Conservation (phyloP, 805 yeast species). For the Torulaspora franciscae region DNA sequence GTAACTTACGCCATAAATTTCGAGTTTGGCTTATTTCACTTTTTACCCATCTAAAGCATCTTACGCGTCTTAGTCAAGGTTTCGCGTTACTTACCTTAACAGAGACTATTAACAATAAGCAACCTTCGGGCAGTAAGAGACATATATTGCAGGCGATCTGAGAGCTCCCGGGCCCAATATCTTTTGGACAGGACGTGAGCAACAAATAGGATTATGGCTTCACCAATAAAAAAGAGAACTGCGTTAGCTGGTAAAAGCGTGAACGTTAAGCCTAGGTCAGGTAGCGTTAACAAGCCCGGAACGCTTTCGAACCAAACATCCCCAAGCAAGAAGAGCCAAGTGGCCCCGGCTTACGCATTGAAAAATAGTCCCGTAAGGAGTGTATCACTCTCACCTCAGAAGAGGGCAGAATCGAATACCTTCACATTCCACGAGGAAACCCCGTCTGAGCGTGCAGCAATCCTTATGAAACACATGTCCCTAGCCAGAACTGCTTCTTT, state of each 20-base stretch:
- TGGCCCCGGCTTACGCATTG: slow-evolving; percentile 14
- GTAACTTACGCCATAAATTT: not conserved
- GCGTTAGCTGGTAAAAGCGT: slow-evolving; percentile 24
- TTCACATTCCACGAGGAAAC: slow-evolving; percentile 27
- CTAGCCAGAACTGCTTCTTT: slow-evolving; percentile 22
- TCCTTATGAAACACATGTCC: slow-evolving; percentile 21
- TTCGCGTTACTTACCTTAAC: slow-evolving; percentile 1
- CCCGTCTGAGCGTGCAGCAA: slow-evolving; percentile 15
- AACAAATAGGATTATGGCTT: slow-evolving; percentile 9
- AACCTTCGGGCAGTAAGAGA: not conserved
- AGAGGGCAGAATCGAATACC: not conserved
- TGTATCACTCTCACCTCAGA: slow-evolving; percentile 7
- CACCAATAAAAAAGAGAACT: slow-evolving; percentile 24
- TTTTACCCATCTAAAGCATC: not conserved
- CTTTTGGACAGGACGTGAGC: not conserved
- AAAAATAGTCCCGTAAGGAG: slow-evolving; percentile 19
- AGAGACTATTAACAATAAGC: not conserved
- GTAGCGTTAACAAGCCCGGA: slow-evolving; percentile 9
- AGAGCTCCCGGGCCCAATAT: not conserved
- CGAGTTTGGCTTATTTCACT: not conserved
- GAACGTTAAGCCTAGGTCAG: slow-evolving; percentile 14
- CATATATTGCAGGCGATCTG: not conserved
- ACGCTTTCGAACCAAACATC: slow-evolving; percentile 6
- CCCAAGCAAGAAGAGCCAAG: slow-evolving; percentile 16
- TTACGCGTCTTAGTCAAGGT: slow-evolving; percentile 3